Evolutionary conservation across 164 flowering plant genomes (phyloP), one percentile per base, ranked within the genome.

Genomic region (Macadamia tetraphylla): DNA sequence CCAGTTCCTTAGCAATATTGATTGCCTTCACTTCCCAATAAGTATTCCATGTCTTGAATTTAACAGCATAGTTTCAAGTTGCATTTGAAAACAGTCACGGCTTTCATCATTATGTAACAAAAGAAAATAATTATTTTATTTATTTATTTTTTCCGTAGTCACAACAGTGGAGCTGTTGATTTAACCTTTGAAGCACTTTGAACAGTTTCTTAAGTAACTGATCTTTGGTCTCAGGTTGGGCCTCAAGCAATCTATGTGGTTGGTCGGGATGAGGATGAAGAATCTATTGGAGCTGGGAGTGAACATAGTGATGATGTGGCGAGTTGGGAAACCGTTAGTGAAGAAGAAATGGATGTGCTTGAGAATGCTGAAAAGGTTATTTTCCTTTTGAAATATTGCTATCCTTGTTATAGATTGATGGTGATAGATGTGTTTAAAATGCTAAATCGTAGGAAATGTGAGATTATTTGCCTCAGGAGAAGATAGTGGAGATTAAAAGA

Each of bases 191-290:
- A 30, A 58, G 58, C 23, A 68, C 42, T 29, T 29, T n/a, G 61
- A 1, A 11, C 29, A 58, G 51, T 52, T 49, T 32, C 23, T 9
- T 67, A 9, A 31, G 29, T 29, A 29, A 58, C 40, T 58, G 51
- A 59, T 58, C 49, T 58, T 72, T 80, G 55, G 66, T 70, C 17
- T 60, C 73, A 95, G 99, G 99, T 95, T 77, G 99, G 99, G 42
- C 99, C 99, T 79, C 99, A 92, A 81, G 97, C 98, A 70, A 76
- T 95, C 62, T 95, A 88, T 83, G 98, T 92, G 69, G 97, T 95
- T 77, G 98, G 90, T 46, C 92, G 97, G 44, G 97, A 92, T 76
- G 97, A 87, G 70, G 96, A 92, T 65, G 98, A 89, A 70, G 97
- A 84, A 1, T 89, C 97, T 30, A 67, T 86, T 77, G 91, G 77